phyloP scores from a whole-genome alignment of 192 early-diverging fungal genomes.

The Linderina pennispora region DNA sequence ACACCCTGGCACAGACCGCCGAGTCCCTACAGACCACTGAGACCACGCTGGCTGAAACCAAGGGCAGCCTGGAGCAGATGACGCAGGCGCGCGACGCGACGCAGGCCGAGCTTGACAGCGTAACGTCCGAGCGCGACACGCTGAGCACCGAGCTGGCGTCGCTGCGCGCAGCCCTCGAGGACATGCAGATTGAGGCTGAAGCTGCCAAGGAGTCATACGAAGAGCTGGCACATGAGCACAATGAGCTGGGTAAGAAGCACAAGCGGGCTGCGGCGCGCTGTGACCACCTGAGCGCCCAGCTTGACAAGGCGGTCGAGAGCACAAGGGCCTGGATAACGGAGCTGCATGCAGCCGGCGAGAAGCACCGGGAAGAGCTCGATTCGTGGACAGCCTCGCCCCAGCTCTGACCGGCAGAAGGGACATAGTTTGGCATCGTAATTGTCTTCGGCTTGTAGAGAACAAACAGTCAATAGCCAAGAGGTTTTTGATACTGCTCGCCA shows the following conservation, averaged over 20 bases:
- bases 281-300: slow-evolving; percentile 16
- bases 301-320: slow-evolving; percentile 33
- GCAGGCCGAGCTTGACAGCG: slow-evolving; percentile 4
- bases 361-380: slow-evolving; percentile 18
- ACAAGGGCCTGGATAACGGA: slow-evolving; percentile 44
- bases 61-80: slow-evolving; percentile 5
- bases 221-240: slow-evolving; percentile 40
- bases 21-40: too few relatives aligned
- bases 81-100: slow-evolving; percentile 4
- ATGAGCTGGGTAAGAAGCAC: slow-evolving; percentile 20
- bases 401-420: too few relatives aligned
- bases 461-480: too few relatives aligned
- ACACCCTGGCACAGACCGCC: too few relatives aligned
- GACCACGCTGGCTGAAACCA: slow-evolving; percentile 1
- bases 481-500: too few relatives aligned
- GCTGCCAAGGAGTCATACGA: slow-evolving; percentile 34
- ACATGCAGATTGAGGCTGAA: slow-evolving; percentile 41
- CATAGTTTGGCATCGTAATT: too few relatives aligned
- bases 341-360: slow-evolving; percentile 25
- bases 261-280: slow-evolving; percentile 12
- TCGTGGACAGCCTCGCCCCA: too few relatives aligned
- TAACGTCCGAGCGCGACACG: not conserved
- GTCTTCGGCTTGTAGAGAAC: too few relatives aligned
- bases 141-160: slow-evolving; percentile 8
- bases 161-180: slow-evolving; percentile 4